phyloP scores from a whole-genome alignment of 1,284 basidiomycete species.

The Chalciporus sp. region DNA sequence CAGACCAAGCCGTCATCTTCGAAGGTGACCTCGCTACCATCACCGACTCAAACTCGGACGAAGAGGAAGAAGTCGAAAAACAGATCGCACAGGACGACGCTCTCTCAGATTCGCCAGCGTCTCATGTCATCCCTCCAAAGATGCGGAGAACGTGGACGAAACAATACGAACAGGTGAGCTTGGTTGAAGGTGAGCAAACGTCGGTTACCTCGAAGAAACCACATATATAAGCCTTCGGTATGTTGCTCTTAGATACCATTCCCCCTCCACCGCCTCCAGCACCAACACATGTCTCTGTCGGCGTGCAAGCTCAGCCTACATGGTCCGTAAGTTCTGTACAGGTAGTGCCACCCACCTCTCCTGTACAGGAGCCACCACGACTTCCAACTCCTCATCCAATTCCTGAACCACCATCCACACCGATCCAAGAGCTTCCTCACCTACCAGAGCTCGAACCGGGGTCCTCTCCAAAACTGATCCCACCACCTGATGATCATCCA shows the following conservation, averaged over 20 bases:
- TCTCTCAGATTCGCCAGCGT: constrained; percentile 30
- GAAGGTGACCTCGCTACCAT: constrained; percentile 47
- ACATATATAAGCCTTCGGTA: constrained; percentile 30
- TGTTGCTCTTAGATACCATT: constrained; percentile 29
- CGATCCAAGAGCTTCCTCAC: constrained; percentile 9
- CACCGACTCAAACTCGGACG: constrained; percentile 40
- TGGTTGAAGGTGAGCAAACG: constrained; percentile 38
- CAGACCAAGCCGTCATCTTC: constrained; percentile 56
- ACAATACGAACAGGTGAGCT: constrained; percentile 44
- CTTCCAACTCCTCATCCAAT: constrained; percentile 3
- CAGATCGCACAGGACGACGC: constrained; percentile 43
- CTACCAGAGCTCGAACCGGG: constrained; percentile 7
- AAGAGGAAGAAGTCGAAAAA: constrained; percentile 39
- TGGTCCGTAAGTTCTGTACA: constrained; percentile 41
- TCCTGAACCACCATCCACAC: constrained; percentile 6
- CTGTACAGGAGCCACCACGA: constrained; percentile 15
- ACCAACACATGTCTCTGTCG: constrained; percentile 36
- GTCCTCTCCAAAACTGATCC: constrained; percentile 16
- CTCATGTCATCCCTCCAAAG: constrained; percentile 52
- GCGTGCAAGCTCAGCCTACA: constrained; percentile 37
- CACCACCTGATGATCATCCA: constrained; percentile 18
- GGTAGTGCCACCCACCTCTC: constrained; percentile 30
- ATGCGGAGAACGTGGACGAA: constrained; percentile 59
- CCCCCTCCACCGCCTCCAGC: constrained; percentile 20
- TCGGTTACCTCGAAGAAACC: background rate